Evolutionary conservation across 352 stramenopile genomes (phyloP), one percentile per base, ranked within the genome.

Genomic region (Globisporangium canariense): DNA sequence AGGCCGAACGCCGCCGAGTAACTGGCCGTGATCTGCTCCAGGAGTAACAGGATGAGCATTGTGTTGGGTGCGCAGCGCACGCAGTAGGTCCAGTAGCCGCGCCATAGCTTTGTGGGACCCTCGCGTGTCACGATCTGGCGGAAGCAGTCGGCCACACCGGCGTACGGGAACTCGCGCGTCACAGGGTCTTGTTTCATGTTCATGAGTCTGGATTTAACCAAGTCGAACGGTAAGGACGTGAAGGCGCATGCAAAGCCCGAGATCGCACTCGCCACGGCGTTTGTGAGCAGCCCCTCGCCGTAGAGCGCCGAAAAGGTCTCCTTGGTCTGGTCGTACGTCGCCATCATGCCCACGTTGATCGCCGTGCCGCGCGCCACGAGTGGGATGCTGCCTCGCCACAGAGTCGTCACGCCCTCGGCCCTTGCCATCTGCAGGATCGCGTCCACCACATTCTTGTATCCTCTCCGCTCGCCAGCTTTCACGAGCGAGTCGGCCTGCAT

Each of bases 331-430:
- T 99, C 97, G 75, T 99, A 99, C 70, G 93, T 99, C 13, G 97
- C 97, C 84, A 99, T 93, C 97, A 99, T 99, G 58, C 97, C 97
- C 16, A 99, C 92, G 79, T 99, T 99, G 95, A 99, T 99, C 62
- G 94, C 86, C 67, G 98, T 98, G 34, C 96, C 97, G 70, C 97
- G 88, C 18, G 98, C 86, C 46, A 99, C 94, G 14, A 96, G 88
- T 16, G 94, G 93, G 40, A 94, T 76, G 58, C 83, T 93, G 7
- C 94, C 94, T 36, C 91, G 78, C 90, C 91, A 98, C 36, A 98
- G 78, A 36, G 91, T 97, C 30, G 66, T 36, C 4, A 98, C 68
- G 38, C 94, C 93, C 62, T 98, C 94, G 6, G 93, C 78, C 18
- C 75, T 70, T 3, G 78, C 74, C 62, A 98, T 98, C 69, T 94